Base-by-base conservation (phyloP, 805 yeast species). In the Ogataea pilisensis region DNA sequence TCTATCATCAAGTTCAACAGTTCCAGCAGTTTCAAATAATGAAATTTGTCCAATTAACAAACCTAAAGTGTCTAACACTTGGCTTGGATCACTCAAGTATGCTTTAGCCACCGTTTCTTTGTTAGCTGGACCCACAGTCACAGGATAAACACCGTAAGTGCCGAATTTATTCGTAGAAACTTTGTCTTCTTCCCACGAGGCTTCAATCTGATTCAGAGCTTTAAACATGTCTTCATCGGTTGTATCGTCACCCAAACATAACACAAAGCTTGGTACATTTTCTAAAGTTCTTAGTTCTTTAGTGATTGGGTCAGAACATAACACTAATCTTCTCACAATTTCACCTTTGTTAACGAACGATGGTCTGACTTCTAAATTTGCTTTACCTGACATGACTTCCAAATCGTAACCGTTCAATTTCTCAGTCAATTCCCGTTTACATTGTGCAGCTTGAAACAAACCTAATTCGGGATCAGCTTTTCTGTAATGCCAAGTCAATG, bases 161-260 rank as follows among this genome's bases (percentile, higher is more conserved):
- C 74, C 77, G 52, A 67, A 69, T n/a, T 60, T 51, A 51, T 79
- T 75, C 41, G 61, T 63, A 2, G 69, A 65, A 30, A 68, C 59
- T 6, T 66, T 64, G 2, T 66, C 60, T 8, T 58, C 59, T 44
- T 63, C 65, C 83, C 84, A 78, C 20, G 62, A 56, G 2, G 58
- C 54, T 53, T 83, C 88, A 50, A 86, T 77, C 2, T 67, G 69
- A 42, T 80, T 76, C 53, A 93, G 69, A 21, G 91, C 82, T 44
- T 70, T 73, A 63, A 93, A 93, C 99, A 93, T 93, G 57, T 93
- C 99, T 63, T 93, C 99, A 63, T 93, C 99, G 0, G 99, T 93
- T 31, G 82, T 73, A 61, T 93, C 99, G 63, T 93, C 99, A 38
- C 99, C 99, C 33, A 88, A 65, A 66, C 98, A 93, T 40, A 91